Evolutionary conservation across 352 stramenopile species (phyloP).

Genomic region (Plasmopara muralis): DNA sequence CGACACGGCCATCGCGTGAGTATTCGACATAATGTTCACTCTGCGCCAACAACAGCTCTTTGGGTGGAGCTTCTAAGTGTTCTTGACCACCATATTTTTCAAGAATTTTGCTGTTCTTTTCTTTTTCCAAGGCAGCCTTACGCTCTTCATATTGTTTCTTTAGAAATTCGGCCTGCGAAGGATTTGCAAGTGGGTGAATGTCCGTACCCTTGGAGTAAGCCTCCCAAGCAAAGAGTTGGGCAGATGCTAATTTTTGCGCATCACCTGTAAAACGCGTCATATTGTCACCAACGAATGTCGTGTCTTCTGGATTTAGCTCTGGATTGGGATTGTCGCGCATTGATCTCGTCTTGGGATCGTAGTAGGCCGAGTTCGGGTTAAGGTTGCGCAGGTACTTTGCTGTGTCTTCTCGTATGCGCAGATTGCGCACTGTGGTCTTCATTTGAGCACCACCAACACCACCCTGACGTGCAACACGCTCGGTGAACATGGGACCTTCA

Average conservation of each 20-base stretch:
- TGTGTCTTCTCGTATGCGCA: slow-evolving; percentile 98
- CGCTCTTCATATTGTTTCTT: slow-evolving; percentile 90
- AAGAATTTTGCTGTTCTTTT: slow-evolving; percentile 76
- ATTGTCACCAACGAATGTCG: slow-evolving; percentile 95
- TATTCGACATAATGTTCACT: slow-evolving; percentile 92
- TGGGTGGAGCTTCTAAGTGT: slow-evolving; percentile 82
- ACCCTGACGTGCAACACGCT: slow-evolving; percentile 91
- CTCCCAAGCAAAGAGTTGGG: slow-evolving; percentile 95
- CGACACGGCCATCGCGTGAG: slow-evolving; percentile 85
- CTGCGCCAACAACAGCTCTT: slow-evolving; percentile 79
- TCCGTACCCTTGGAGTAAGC: slow-evolving; percentile 87
- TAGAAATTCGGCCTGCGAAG: slow-evolving; percentile 93
- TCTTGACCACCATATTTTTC: slow-evolving; percentile 96
- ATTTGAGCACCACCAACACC: slow-evolving; percentile 97
- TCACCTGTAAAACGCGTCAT: slow-evolving; percentile 91
- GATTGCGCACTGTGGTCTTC: slow-evolving; percentile 95
- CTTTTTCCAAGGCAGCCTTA: slow-evolving; percentile 57
- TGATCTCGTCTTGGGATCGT: slow-evolving; percentile 97
- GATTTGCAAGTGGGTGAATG: slow-evolving; percentile 95
- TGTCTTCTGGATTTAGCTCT: slow-evolving; percentile 89
- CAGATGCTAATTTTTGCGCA: slow-evolving; percentile 89
- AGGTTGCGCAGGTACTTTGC: slow-evolving; percentile 99
- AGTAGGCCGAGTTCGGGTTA: slow-evolving; percentile 97
- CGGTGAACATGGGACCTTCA: slow-evolving; percentile 90
- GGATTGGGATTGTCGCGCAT: slow-evolving; percentile 98